Evolutionary conservation across 805 yeast species (phyloP).

Genomic region (Metschnikowia similis): DNA sequence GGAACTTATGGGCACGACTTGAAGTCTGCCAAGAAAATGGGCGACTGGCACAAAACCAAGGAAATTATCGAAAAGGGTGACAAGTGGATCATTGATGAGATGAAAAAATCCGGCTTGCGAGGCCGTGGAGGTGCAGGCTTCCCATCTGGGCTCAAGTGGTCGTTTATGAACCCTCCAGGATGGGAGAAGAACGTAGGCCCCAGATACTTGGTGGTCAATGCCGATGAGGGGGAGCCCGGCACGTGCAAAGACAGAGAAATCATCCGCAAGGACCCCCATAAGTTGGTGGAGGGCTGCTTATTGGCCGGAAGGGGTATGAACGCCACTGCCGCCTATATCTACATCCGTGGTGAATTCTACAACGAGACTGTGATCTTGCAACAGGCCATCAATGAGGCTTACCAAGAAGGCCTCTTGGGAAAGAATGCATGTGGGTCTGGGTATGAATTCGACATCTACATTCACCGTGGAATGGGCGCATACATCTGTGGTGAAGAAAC

Average conservation of each 20-base stretch:
- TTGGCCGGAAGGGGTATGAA: conserved; percentile 90
- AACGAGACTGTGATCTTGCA: conserved; percentile 74
- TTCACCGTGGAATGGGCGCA: conserved; percentile 93
- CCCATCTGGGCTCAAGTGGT: conserved; percentile 89
- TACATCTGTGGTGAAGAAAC: conserved; percentile 93
- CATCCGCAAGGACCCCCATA: conserved; percentile 87
- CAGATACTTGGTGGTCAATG: conserved; percentile 82
- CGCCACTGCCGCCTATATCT: conserved; percentile 88
- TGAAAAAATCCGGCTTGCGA: conserved; percentile 78
- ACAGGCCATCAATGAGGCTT: conserved; percentile 83
- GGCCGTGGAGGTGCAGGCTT: conserved; percentile 96
- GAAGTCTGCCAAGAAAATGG: conserved; percentile 70
- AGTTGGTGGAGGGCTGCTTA: conserved; percentile 86
- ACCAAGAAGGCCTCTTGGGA: conserved; percentile 74
- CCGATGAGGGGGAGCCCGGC: conserved; percentile 95
- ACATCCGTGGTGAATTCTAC: conserved; percentile 87
- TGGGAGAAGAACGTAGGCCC: conserved; percentile 93
- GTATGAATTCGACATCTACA: conserved; percentile 73
- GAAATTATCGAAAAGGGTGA: conserved; percentile 81
- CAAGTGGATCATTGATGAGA: conserved; percentile 84
- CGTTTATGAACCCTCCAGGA: conserved; percentile 93
- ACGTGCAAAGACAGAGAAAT: conserved; percentile 92
- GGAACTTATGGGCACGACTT: conserved; percentile 71
- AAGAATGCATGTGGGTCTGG: conserved; percentile 87
- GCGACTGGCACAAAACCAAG: conserved; percentile 91